Evolutionary conservation across 805 yeast species (phyloP).

Genomic region (Myxozyma sirexii): DNA sequence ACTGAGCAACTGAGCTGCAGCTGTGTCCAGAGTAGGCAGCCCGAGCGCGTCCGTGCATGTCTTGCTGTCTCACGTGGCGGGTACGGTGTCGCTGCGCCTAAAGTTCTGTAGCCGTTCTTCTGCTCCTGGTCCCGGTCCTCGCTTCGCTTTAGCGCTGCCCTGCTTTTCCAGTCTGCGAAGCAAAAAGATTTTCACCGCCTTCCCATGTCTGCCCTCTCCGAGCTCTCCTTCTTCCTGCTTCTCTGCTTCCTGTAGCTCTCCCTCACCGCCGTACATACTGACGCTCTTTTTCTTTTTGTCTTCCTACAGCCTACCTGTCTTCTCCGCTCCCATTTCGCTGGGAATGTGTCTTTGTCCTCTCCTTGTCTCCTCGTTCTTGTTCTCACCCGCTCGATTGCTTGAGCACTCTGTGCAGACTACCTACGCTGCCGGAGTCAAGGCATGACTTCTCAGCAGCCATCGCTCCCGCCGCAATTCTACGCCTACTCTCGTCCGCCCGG

Average conservation of each 20-base stretch:
- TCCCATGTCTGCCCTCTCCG: background rate
- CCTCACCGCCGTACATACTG: background rate
- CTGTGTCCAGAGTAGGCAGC: background rate
- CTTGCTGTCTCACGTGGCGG: slow-evolving; percentile 10
- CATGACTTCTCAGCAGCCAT: slow-evolving; percentile 16
- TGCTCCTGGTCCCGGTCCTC: too few species aligned
- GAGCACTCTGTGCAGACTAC: background rate
- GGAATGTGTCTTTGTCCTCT: background rate
- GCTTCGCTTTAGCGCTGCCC: background rate
- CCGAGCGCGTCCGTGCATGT: slow-evolving; percentile 10
- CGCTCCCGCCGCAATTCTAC: slow-evolving; percentile 3
- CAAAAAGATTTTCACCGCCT: background rate
- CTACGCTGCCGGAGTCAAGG: background rate
- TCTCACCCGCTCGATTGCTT: background rate
- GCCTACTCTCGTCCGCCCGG: slow-evolving; percentile 4
- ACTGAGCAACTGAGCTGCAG: too few species aligned
- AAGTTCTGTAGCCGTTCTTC: slow-evolving; percentile 1
- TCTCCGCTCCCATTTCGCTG: background rate
- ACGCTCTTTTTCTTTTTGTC: background rate
- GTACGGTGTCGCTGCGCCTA: background rate
- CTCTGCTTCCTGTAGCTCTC: background rate
- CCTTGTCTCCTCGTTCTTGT: background rate
- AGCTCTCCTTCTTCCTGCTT: background rate
- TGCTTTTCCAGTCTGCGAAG: background rate
- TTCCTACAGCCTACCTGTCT: background rate